phyloP scores from a whole-genome alignment of 805 yeast genomes.

The Wickerhamiella spandovensis region DNA sequence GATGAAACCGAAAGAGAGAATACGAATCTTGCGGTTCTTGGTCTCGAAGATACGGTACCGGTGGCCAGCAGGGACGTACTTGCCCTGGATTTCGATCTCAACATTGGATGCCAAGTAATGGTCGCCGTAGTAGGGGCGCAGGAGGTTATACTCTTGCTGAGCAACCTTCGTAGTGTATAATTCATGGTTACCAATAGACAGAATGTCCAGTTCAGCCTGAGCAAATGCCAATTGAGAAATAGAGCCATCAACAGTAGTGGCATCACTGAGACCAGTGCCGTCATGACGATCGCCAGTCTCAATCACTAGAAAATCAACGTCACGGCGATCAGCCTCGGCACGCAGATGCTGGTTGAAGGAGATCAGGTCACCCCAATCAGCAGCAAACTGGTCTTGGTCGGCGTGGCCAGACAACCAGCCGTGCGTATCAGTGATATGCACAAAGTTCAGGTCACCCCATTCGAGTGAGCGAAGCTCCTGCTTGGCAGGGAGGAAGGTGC shows the following conservation, averaged over 20 bases:
- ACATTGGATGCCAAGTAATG: conserved; percentile 41
- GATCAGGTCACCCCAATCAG: conserved; percentile 86
- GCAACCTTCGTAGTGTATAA: conserved; percentile 57
- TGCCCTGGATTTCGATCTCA: conserved; percentile 25
- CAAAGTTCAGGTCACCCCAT: conserved; percentile 49
- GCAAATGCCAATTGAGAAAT: conserved; percentile 50
- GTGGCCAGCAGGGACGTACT: conserved; percentile 53
- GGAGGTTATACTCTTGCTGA: conserved; percentile 45
- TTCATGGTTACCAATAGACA: conserved; percentile 88
- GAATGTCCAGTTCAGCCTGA: conserved; percentile 51
- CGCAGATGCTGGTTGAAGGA: conserved; percentile 49
- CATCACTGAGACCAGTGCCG: conserved; percentile 83
- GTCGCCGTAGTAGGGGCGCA: conserved; percentile 44
- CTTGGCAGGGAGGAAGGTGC: conserved; percentile 3
- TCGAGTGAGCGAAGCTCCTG: conserved; percentile 1
- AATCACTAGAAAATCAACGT: conserved; percentile 54
- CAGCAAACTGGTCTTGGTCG: conserved; percentile 39
- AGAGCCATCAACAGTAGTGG: conserved; percentile 58
- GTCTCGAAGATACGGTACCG: conserved; percentile 56
- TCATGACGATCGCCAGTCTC: conserved; percentile 94
- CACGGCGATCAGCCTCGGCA: conserved; percentile 29
- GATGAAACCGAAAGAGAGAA: conserved; percentile 64
- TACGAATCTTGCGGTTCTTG: conserved; percentile 33
- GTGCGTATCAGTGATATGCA: conserved; percentile 91
- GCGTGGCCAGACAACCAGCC: conserved; percentile 47